These are phyloP conservation scores for Vanrija sp. DNA, from an alignment of 1,284 basidiomycete species.

Conservation along the genomic window DNA sequence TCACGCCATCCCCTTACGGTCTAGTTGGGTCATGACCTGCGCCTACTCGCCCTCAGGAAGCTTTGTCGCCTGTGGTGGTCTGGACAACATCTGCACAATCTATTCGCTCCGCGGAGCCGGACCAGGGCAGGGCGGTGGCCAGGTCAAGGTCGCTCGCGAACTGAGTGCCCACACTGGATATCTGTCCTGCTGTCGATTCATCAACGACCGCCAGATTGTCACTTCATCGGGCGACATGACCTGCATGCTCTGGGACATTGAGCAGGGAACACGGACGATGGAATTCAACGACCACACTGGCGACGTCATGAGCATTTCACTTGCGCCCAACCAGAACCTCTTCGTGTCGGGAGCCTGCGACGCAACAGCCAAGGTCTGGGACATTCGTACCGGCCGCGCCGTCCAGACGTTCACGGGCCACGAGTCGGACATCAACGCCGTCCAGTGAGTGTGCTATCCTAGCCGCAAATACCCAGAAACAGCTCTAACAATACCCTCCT, in stretches of 20 bases:
- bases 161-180: constrained; percentile 96
- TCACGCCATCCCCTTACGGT: constrained; percentile 94
- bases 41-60: constrained; percentile 96
- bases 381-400: constrained; percentile 91
- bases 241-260: constrained; percentile 99
- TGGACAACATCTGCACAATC: constrained; percentile 98
- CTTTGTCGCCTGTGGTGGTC: constrained; percentile 95
- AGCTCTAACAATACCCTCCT: not conserved
- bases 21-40: constrained; percentile 99
- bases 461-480: too few relatives aligned
- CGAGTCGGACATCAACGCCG: constrained; percentile 98
- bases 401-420: constrained; percentile 98
- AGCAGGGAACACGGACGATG: constrained; percentile 87
- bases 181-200: constrained; percentile 94
- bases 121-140: constrained; percentile 41
- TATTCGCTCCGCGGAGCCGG: constrained; percentile 66
- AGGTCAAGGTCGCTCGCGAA: constrained; percentile 64
- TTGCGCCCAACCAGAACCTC: constrained; percentile 86
- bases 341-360: constrained; percentile 99
- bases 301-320: constrained; percentile 97
- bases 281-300: constrained; percentile 99
- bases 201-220: constrained; percentile 96
- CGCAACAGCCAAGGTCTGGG: constrained; percentile 97
- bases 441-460: constrained; percentile 64
- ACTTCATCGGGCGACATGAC: constrained; percentile 99